Evolutionary conservation across 78 protist genomes (phyloP).

Genomic region (Dictyostelium capitatum): DNA sequence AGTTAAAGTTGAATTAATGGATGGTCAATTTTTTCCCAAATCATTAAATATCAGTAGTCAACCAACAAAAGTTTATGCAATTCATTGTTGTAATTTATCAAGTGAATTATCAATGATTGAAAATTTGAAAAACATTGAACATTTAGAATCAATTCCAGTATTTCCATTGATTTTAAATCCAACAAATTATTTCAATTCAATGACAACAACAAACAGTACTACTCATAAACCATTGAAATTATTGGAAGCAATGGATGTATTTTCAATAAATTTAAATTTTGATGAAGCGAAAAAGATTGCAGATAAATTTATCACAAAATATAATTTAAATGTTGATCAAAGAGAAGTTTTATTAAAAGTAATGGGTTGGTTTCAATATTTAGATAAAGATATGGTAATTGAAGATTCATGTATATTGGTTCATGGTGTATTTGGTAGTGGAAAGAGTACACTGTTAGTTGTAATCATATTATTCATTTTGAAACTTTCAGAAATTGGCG

Average conservation of each 20-base stretch:
- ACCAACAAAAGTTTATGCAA: constrained; percentile 33
- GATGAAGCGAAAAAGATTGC: constrained; percentile 1
- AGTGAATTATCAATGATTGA: constrained; percentile 73
- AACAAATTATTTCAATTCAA: neutral
- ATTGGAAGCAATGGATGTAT: neutral
- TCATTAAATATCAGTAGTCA: neutral
- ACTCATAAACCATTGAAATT: too few relatives aligned
- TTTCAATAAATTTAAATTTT: neutral
- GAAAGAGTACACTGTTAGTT: constrained; percentile 82
- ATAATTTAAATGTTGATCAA: constrained; percentile 70
- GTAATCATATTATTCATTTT: constrained; percentile 75
- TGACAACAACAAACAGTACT: too few relatives aligned
- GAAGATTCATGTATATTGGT: constrained; percentile 64
- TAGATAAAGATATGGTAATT: neutral
- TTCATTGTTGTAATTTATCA: constrained; percentile 54
- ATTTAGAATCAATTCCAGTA: neutral
- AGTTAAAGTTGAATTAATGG: constrained; percentile 43
- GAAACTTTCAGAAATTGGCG: constrained; percentile 29
- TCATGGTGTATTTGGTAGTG: constrained; percentile 94
- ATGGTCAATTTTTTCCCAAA: neutral
- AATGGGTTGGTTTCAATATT: constrained; percentile 52
- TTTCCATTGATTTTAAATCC: constrained; percentile 32
- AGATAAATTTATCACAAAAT: constrained; percentile 2
- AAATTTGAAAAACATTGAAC: neutral
- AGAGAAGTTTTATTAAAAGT: constrained; percentile 26